A percentile compares a stretch with the other conserved stretches of the same genome.
phyloP scores from a whole-genome alignment of 805 yeast species.

The Ogataea sp. region DNA sequence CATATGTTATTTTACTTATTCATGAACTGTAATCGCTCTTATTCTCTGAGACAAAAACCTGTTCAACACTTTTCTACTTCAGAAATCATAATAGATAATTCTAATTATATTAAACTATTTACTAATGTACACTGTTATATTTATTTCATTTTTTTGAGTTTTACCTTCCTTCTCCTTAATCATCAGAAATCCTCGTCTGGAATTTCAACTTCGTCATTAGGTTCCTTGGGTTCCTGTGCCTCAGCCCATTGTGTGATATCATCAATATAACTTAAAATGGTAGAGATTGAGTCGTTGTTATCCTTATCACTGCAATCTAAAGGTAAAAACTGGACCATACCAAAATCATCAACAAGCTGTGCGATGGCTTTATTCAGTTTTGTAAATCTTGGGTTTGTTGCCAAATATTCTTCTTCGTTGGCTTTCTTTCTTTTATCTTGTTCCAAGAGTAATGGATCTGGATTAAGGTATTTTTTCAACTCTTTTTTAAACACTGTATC shows the following conservation, averaged over 20 bases:
- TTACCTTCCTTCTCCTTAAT: too few species aligned
- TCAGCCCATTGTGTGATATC: conserved; percentile 98
- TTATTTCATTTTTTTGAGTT: too few species aligned
- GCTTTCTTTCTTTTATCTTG: conserved; percentile 36
- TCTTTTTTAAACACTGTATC: conserved; percentile 70
- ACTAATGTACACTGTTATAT: not conserved
- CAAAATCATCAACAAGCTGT: conserved; percentile 89
- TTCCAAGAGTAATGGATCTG: conserved; percentile 75
- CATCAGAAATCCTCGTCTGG: conserved; percentile 40
- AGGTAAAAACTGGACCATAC: conserved; percentile 97
- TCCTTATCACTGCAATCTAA: conserved; percentile 57
- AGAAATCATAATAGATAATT: not conserved
- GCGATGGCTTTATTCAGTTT: conserved; percentile 78
- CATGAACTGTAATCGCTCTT: too few species aligned
- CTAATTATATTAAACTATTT: not conserved
- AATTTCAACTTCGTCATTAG: conserved; percentile 65
- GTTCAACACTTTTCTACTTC: too few species aligned
- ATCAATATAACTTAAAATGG: conserved; percentile 85
- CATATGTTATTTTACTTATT: too few species aligned
- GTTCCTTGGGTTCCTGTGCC: conserved; percentile 94
- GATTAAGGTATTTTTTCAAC: conserved; percentile 77
- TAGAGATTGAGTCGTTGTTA: conserved; percentile 64
- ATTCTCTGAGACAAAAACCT: too few species aligned
- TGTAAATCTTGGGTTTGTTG: conserved; percentile 49
- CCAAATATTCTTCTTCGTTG: conserved; percentile 13